Base-by-base conservation (phyloP, 1,139 yeast genomes). In the Debaryomycetaceae sp. region DNA sequence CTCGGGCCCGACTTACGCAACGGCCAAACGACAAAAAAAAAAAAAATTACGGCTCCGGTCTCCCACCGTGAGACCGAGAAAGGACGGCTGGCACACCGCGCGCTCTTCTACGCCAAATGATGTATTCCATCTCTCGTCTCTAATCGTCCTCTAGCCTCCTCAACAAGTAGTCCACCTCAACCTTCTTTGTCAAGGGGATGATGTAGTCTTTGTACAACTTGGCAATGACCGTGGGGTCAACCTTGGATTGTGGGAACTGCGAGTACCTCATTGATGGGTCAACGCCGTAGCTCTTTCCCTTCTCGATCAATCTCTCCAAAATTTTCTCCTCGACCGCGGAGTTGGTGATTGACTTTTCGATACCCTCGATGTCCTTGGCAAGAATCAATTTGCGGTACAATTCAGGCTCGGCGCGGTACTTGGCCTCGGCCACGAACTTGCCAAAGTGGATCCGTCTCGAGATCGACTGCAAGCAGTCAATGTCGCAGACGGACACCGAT, bases 381-480 rank as follows among this genome's bases (percentile, higher is more conserved):
- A 63, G 53, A 43, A 91, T 91, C 45, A 88, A 61, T 44, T 70
- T 60, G 2, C 75, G 76, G 59, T 80, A 88, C 32, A 56, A 56
- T 31, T 74, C 84, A 27, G 66, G 71, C 43, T 89, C 94, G 18
- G 67, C 59, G 47, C 71, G 81, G 54, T 77, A 91, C 58, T 91
- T 91, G 25, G 95, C 83, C 53, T 91, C 98, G 4, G 98, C 98
- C 4, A 91, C 98, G 63, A 91, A 91, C 57, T 83, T 85, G 31
- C 97, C 98, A 58, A 91, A 91, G 59, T 91, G 98, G 43, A 91
- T 86, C 51, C 98, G 74, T 48, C 98, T 71, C n/a, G 95, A 83
- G 29, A 91, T 61, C 4, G 95, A 80, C 55, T 89, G 96, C 41
- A 91, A 67, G 44, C 84, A 76, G 43, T 83, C 95, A 37, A 91